phyloP scores from a whole-genome alignment of 208 protist genomes.

The Acanthamoeba rhysodes region DNA sequence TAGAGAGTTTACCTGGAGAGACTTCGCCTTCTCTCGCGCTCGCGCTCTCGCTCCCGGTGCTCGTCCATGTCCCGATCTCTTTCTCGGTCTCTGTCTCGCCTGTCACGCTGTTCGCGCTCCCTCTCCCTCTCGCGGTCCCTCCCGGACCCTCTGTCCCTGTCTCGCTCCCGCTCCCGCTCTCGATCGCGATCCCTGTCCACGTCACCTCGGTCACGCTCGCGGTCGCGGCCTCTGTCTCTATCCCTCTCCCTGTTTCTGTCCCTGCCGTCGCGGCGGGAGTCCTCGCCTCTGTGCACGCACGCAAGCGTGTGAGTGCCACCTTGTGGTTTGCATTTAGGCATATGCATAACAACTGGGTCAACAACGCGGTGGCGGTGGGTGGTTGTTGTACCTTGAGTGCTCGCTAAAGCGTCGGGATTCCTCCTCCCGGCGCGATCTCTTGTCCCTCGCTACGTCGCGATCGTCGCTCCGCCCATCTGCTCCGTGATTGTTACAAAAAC shows the following conservation, averaged over 20 bases:
- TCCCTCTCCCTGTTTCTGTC: neutral
- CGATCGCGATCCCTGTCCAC: neutral
- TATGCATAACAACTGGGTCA: too few relatives aligned
- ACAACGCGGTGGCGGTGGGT: neutral
- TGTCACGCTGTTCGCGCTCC: neutral
- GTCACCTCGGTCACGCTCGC: neutral
- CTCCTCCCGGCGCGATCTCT: neutral
- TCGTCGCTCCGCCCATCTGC: neutral
- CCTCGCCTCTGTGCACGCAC: neutral
- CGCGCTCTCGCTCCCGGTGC: neutral
- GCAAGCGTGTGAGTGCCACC: neutral
- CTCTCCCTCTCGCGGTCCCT: neutral
- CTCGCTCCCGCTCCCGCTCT: neutral
- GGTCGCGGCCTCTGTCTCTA: neutral
- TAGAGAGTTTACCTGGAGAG: neutral
- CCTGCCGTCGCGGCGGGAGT: neutral
- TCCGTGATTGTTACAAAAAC: neutral
- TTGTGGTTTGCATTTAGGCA: too few relatives aligned
- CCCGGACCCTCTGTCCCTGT: neutral
- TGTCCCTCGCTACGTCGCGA: neutral
- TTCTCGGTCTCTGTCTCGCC: neutral
- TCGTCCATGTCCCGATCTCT: neutral
- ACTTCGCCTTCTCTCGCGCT: conserved; percentile 2
- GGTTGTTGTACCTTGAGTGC: neutral
- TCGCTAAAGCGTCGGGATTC: neutral